Evolutionary conservation across 768 basidiomycete species (phyloP).

Genomic region (Agaricus subrufescens): DNA sequence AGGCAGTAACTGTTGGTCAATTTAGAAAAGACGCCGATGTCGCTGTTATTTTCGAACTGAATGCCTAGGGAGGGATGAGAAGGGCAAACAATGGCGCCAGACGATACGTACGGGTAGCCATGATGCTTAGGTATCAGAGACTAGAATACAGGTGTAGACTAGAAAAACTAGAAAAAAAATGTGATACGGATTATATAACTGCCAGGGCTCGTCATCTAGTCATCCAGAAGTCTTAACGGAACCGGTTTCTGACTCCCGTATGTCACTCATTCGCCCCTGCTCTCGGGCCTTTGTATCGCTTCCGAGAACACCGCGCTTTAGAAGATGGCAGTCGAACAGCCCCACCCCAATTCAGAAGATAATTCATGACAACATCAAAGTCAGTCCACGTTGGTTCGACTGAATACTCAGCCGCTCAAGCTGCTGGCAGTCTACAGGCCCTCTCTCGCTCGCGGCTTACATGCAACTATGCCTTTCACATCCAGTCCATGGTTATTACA

Average conservation of each 20-base stretch:
- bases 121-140: conserved; percentile 16
- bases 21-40: conserved; percentile 96
- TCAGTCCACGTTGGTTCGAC: conserved; percentile 18
- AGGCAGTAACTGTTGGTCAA: conserved; percentile 98
- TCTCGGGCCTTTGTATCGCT: conserved; percentile 4
- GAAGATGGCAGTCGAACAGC: conserved; percentile 6
- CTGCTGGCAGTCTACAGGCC: conserved; percentile 69
- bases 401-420: neutral
- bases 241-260: neutral
- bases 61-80: conserved; percentile 49
- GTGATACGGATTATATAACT: conserved; percentile 5
- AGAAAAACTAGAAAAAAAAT: neutral
- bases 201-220: conserved; percentile 13
- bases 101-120: conserved; percentile 44
- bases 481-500: conserved; percentile 92
- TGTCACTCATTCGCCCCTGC: conserved; percentile 8
- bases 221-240: conserved; percentile 18
- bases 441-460: conserved; percentile 82
- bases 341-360: conserved; percentile 56
- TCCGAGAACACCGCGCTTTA: conserved; percentile 1
- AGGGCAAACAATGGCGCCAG: conserved; percentile 7
- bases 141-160: conserved; percentile 2
- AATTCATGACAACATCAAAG: conserved; percentile 70
- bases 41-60: conserved; percentile 92
- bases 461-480: conserved; percentile 91